Evolutionary conservation across 73 alveolate species (phyloP), one percentile per base, ranked within the genome.

Genomic region (Blepharisma japonicum): DNA sequence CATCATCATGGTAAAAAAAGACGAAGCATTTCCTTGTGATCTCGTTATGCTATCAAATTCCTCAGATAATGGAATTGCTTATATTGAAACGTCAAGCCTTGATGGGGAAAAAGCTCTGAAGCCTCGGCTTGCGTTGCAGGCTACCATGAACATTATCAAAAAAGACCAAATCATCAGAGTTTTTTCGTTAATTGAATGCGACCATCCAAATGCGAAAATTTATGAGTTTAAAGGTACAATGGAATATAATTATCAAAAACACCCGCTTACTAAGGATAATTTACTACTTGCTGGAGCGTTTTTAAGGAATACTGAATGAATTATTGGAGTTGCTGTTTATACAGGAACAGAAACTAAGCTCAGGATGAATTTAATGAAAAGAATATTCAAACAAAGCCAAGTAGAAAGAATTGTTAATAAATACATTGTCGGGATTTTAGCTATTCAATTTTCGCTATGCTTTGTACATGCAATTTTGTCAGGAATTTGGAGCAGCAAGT

Each of bases 101-200:
- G 99, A 97, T 90, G 99, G 99, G 6, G 99, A 97, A 85, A 97
- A 95, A 90, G 94, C 93, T 74, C 81, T 95, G 42, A 97, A 97
- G 86, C 84, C 92, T 79, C 86, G 93, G 55, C 21, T 82, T 5
- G 82, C 94, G 5, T 68, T 61, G 11, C 39, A n/a, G 23, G 47
- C 38, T 1, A 61, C 74, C 23, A 14, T 8, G 14, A 14, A 61
- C 2, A 25, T 61, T 61, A 25, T 25, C 23, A 61, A 61, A n/a
- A n/a, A n/a, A 2, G 74, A 61, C 23, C 18, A 25, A 20, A 25
- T 61, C 5, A 18, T 61, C 38, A 61, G 74, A 39, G 11, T 70
- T n/a, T 61, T 61, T 18, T 18, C 49, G 0, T 14, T 18, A 25
- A 14, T 70, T 39, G 42, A 45, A 9, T 70, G 56, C 5, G 80